Evolutionary conservation across 108 stramenopile species (phyloP).

Genomic region (Cyclotella kingstonii): DNA sequence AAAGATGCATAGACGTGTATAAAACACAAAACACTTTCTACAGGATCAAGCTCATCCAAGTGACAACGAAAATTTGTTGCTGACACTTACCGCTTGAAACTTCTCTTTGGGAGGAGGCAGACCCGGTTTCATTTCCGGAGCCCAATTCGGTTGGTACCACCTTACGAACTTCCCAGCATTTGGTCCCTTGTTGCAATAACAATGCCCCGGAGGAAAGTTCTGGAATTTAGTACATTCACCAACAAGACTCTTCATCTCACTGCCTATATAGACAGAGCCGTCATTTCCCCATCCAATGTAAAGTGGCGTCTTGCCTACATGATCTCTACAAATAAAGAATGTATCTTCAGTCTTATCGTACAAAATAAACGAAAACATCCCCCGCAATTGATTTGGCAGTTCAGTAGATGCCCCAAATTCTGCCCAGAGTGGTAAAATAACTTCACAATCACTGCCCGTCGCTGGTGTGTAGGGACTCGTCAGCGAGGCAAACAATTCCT

Average conservation of each 20-base stretch:
- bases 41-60: too few relatives aligned
- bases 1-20: not conserved
- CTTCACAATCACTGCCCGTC: conserved; percentile 96
- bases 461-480: conserved; percentile 70
- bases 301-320: conserved; percentile 95
- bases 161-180: conserved; percentile 75
- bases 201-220: conserved; percentile 95
- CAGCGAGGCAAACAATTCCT: conserved; percentile 82
- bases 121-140: conserved; percentile 84
- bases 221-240: conserved; percentile 84
- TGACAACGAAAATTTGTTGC: too few relatives aligned
- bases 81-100: conserved; percentile 78
- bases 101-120: conserved; percentile 58
- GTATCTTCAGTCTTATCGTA: conserved; percentile 86
- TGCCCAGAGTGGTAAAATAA: conserved; percentile 90
- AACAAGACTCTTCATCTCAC: conserved; percentile 93
- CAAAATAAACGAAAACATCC: conserved; percentile 97
- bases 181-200: conserved; percentile 81
- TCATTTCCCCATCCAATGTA: conserved; percentile 97
- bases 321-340: conserved; percentile 91
- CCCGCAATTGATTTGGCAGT: conserved; percentile 73
- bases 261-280: conserved; percentile 87
- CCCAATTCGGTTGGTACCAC: conserved; percentile 95
- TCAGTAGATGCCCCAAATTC: conserved; percentile 75
- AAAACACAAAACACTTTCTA: too few relatives aligned